Evolutionary conservation across 345 rosid species (phyloP).

Genomic region (Physaria fendleri): DNA sequence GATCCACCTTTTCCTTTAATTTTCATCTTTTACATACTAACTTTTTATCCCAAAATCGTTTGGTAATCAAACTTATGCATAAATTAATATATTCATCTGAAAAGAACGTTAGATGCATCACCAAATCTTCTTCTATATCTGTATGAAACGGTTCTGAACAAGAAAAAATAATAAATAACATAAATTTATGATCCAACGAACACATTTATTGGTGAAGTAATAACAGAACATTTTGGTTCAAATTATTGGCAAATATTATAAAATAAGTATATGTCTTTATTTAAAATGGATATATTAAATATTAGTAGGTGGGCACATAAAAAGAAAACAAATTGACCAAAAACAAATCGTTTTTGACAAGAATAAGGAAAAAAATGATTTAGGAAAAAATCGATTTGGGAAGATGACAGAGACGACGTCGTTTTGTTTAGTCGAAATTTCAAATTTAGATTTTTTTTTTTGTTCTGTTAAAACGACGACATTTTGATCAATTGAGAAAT

Average conservation of each 20-base stretch:
- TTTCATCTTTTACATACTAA: constrained; percentile 3
- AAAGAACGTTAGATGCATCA: not conserved
- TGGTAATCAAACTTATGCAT: too few relatives aligned
- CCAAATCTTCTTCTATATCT: constrained; percentile 8
- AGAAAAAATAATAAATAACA: constrained; percentile 17
- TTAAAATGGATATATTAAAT: not conserved
- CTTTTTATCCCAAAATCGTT: too few relatives aligned
- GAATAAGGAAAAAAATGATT: too few relatives aligned
- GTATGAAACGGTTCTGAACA: constrained; percentile 11
- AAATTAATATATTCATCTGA: not conserved
- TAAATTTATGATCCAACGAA: constrained; percentile 26
- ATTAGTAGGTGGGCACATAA: constrained; percentile 31
- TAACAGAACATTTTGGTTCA: constrained; percentile 6
- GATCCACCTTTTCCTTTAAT: constrained; percentile 6
- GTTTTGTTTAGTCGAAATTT: too few relatives aligned
- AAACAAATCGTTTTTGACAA: too few relatives aligned
- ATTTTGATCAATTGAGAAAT: too few relatives aligned
- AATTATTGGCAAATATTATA: not conserved
- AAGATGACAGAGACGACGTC: too few relatives aligned
- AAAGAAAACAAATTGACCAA: too few relatives aligned
- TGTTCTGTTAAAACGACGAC: too few relatives aligned
- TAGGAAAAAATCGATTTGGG: too few relatives aligned
- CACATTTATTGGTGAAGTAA: constrained; percentile 25
- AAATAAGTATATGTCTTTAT: not conserved
- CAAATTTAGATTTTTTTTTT: too few relatives aligned